These are phyloP conservation scores for Neofusicoccum cordaticola DNA, from an alignment of 2,329 filamentous ascomycete species.

Conservation along the genomic window DNA sequence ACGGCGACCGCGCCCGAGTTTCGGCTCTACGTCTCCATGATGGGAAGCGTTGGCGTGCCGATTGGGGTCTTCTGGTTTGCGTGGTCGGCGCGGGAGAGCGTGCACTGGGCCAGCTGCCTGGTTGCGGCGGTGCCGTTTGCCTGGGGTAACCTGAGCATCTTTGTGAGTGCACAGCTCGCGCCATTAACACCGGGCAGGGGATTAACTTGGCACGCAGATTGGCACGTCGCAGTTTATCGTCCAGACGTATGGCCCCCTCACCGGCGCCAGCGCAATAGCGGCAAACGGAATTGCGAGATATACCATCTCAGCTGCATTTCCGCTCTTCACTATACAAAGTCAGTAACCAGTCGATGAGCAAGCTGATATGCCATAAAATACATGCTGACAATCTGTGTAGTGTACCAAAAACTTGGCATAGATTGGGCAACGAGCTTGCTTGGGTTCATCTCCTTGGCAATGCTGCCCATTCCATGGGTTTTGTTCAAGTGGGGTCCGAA, in stretches of 20 bases:
- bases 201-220: conserved; percentile 1
- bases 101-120: conserved; percentile 38
- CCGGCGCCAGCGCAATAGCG: conserved; percentile 36
- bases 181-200: no score
- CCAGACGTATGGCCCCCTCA: conserved; percentile 33
- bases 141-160: conserved; percentile 30
- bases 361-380: no score
- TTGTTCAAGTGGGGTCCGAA: conserved; percentile 28
- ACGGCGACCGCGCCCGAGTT: conserved; percentile 29
- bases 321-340: conserved; percentile 11
- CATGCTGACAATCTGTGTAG: conserved; percentile 17
- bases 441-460: not conserved
- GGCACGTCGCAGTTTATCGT: conserved; percentile 29
- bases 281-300: conserved; percentile 40
- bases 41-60: conserved; percentile 34
- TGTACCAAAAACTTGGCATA: not conserved
- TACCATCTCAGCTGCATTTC: conserved; percentile 30
- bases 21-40: conserved; percentile 33
- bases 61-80: conserved; percentile 39
- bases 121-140: conserved; percentile 31
- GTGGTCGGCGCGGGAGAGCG: conserved; percentile 33
- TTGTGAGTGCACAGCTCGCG: conserved; percentile 21
- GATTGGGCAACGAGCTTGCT: conserved; percentile 9
- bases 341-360: not conserved
- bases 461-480: conserved; percentile 29